A percentile compares a stretch with the other conserved stretches of the same genome.
These are phyloP conservation scores for Asterophora parasitica DNA, from an alignment of 768 basidiomycete genomes.

Conservation along the genomic window DNA sequence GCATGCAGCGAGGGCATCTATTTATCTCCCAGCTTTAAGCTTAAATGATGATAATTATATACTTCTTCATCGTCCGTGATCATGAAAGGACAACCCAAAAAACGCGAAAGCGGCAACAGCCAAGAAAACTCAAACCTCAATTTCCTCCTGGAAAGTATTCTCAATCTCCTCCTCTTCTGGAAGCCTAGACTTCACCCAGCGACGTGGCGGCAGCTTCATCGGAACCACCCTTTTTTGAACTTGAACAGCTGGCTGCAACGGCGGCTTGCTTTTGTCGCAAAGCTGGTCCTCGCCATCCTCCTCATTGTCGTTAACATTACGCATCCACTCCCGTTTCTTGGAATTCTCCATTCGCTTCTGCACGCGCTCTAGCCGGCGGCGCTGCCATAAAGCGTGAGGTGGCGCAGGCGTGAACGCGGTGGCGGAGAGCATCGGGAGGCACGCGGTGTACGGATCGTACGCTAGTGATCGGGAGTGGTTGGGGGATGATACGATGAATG, in stretches of 20 bases:
- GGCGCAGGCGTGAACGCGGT: slow-evolving; percentile 26
- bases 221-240: background rate
- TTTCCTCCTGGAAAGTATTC: slow-evolving; percentile 28
- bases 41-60: background rate
- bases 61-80: background rate
- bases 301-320: slow-evolving; percentile 25
- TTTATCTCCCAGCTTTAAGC: background rate
- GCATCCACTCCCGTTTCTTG: slow-evolving; percentile 29
- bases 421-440: slow-evolving; percentile 11
- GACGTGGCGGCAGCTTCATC: background rate
- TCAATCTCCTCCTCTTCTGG: slow-evolving; percentile 18
- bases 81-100: background rate
- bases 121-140: slow-evolving; percentile 18
- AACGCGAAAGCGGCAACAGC: too few relatives aligned
- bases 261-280: slow-evolving; percentile 1
- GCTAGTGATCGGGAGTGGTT: slow-evolving; percentile 1
- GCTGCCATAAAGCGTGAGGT: slow-evolving; percentile 26
- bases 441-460: slow-evolving; percentile 14
- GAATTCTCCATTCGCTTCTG: slow-evolving; percentile 29
- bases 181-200: slow-evolving; percentile 9
- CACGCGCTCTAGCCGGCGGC: slow-evolving; percentile 28
- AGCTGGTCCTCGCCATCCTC: slow-evolving; percentile 19
- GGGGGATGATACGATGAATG: slow-evolving; percentile 2
- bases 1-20: too few relatives aligned
- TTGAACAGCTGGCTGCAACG: background rate